Conservation (phyloP, 164 flowering plant genomes). For the Euptelea pleiosperma region DNA sequence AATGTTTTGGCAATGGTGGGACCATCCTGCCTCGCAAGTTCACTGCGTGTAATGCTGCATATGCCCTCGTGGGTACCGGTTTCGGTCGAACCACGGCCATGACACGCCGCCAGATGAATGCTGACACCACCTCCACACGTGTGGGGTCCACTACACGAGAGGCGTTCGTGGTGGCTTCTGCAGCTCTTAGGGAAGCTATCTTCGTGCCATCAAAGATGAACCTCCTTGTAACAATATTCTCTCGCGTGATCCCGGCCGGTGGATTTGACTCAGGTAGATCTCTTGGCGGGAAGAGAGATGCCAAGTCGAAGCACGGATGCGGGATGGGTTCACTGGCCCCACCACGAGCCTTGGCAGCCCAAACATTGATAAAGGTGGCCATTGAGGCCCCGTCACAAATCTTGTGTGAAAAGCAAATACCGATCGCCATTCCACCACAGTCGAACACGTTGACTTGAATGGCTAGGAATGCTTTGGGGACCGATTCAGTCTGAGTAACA, state of each 20-base stretch:
- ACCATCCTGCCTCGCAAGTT: conserved; percentile 10
- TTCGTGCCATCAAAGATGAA: neutral
- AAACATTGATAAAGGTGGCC: neutral
- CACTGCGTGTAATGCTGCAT: neutral
- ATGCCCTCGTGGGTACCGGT: neutral
- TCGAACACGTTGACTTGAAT: neutral
- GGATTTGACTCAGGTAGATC: fast-evolving
- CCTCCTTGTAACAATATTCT: neutral
- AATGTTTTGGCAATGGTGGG: neutral
- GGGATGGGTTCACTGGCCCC: too few species aligned
- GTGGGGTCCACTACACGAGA: neutral
- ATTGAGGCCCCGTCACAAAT: neutral
- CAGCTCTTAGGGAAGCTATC: neutral
- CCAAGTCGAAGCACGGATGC: neutral
- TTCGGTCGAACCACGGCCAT: neutral
- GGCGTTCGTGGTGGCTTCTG: too few species aligned
- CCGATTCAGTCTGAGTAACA: neutral
- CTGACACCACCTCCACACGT: neutral
- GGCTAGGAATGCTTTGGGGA: neutral
- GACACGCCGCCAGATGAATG: conserved; percentile 8
- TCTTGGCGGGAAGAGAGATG: neutral
- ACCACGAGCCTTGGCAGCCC: neutral
- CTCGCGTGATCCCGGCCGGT: too few species aligned
- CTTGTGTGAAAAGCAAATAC: neutral
- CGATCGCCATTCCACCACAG: conserved; percentile 3